phyloP scores from a whole-genome alignment of 768 basidiomycete genomes.

The Auriculariales sp. region DNA sequence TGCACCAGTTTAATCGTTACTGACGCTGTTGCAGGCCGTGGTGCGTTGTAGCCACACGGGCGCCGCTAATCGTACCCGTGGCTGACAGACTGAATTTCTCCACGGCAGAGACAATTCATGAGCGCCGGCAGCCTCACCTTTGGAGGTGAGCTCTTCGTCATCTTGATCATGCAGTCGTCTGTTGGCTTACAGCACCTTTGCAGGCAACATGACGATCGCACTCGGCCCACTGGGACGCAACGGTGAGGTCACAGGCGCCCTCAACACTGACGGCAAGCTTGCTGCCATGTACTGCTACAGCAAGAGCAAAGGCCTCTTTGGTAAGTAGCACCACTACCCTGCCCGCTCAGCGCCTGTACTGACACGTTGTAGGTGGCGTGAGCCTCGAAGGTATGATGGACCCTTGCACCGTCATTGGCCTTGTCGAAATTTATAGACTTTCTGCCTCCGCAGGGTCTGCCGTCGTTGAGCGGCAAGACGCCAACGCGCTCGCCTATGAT shows the following conservation, averaged over 20 bases:
- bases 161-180: conserved; percentile 5
- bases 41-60: not conserved
- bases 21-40: conserved; percentile 1
- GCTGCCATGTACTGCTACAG: conserved; percentile 94
- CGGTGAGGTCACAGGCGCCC: conserved; percentile 75
- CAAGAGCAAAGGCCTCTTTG: conserved; percentile 87
- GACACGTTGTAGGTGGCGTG: not conserved
- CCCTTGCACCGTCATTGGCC: no score
- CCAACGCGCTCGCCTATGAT: conserved; percentile 69
- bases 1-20: not conserved
- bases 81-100: conserved; percentile 9
- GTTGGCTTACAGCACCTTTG: conserved; percentile 11
- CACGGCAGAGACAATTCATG: conserved; percentile 72
- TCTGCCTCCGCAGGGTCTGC: conserved; percentile 77
- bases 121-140: conserved; percentile 79
- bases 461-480: conserved; percentile 88
- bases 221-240: conserved; percentile 89
- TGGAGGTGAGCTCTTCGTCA: conserved; percentile 41
- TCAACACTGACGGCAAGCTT: conserved; percentile 74
- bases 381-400: conserved; percentile 1
- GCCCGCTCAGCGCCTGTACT: not conserved
- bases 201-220: conserved; percentile 66
- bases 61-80: not conserved
- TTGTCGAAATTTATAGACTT: no score
- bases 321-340: conserved; percentile 16